These are phyloP conservation scores for Coemansia sp. DNA, from an alignment of 371 early-diverging fungal species.

Conservation along the genomic window DNA sequence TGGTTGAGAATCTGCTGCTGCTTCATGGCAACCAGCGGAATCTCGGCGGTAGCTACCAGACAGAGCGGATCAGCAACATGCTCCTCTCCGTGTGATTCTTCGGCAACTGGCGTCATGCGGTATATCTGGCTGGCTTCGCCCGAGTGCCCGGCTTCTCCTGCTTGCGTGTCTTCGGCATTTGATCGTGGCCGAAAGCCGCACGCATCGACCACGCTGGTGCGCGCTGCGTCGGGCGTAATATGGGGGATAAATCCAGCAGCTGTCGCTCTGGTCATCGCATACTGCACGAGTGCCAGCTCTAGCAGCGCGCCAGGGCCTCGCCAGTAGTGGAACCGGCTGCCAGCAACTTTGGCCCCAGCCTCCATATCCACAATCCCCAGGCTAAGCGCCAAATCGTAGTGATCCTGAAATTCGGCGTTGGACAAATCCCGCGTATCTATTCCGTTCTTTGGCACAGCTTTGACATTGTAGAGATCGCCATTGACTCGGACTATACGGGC, in stretches of 20 bases:
- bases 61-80: slow-evolving; percentile 59
- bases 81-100: slow-evolving; percentile 25
- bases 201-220: slow-evolving; percentile 75
- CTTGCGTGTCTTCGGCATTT: slow-evolving; percentile 1
- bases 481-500: slow-evolving; percentile 22
- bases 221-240: slow-evolving; percentile 83
- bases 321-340: slow-evolving; percentile 85
- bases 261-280: slow-evolving; percentile 77
- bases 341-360: slow-evolving; percentile 80
- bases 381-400: slow-evolving; percentile 62
- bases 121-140: slow-evolving; percentile 82
- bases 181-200: slow-evolving; percentile 88
- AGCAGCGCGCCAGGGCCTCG: slow-evolving; percentile 80
- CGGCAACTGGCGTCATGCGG: slow-evolving; percentile 60
- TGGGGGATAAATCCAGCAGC: slow-evolving; percentile 73
- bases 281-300: slow-evolving; percentile 84
- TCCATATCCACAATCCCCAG: slow-evolving; percentile 81
- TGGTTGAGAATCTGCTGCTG: slow-evolving; percentile 40
- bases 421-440: background rate
- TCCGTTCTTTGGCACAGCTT: slow-evolving; percentile 22
- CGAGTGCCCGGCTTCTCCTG: background rate
- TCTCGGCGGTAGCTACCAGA: slow-evolving; percentile 89
- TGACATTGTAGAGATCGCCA: slow-evolving; percentile 22
- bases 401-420: slow-evolving; percentile 55
- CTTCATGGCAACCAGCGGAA: slow-evolving; percentile 86